A percentile compares a stretch with the other conserved stretches of the same genome.
These are phyloP conservation scores for Stephania japonica DNA, from an alignment of 164 flowering plant genomes.

Conservation along the genomic window DNA sequence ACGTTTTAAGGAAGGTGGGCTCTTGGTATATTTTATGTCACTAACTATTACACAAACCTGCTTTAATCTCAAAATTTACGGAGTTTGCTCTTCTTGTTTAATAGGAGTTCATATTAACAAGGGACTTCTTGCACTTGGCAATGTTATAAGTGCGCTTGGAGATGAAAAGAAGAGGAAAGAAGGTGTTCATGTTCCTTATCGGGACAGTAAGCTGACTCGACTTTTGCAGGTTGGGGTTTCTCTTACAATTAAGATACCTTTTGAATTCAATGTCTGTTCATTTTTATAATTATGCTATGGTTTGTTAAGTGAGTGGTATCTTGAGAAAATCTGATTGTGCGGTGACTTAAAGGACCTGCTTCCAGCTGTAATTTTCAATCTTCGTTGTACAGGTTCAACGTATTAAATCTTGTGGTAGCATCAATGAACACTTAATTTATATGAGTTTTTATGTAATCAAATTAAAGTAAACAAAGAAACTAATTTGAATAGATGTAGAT, in stretches of 20 bases:
- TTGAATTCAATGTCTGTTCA: background rate
- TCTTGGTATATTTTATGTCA: slow-evolving; percentile 9
- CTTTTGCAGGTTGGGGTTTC: slow-evolving; percentile 76
- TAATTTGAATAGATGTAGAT: background rate
- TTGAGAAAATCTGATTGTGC: background rate
- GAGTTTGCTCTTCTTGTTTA: background rate
- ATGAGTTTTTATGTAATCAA: background rate
- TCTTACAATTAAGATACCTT: background rate
- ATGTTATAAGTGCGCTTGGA: slow-evolving; percentile 98
- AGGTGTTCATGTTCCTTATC: slow-evolving; percentile 91
- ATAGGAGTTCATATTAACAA: slow-evolving; percentile 96
- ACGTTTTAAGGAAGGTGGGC: slow-evolving; percentile 92
- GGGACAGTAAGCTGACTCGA: slow-evolving; percentile 98
- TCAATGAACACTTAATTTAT: background rate
- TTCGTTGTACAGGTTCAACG: background rate
- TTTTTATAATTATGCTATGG: background rate
- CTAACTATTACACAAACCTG: background rate
- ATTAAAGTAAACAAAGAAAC: background rate
- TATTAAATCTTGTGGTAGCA: background rate
- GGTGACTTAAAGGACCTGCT: background rate
- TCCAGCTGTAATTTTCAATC: background rate
- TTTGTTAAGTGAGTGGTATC: no score
- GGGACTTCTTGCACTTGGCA: slow-evolving; percentile 99
- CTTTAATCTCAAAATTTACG: background rate
- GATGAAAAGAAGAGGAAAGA: slow-evolving; percentile 98